phyloP scores from a whole-genome alignment of 2,329 filamentous ascomycete species.

The Arthrobotrys megalospora region DNA sequence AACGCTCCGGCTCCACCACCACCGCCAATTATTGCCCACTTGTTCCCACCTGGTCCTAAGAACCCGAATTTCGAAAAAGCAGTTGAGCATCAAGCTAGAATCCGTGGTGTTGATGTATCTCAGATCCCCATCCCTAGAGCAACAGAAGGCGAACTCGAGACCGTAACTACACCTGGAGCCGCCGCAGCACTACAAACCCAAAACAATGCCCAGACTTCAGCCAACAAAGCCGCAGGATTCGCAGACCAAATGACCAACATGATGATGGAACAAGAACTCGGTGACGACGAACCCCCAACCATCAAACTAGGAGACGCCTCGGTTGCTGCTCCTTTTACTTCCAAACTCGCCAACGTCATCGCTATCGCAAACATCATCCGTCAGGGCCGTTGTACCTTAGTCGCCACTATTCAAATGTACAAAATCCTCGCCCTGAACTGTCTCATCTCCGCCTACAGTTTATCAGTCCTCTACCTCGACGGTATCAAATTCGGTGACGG shows the following conservation, averaged over 20 bases:
- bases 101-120: conserved; percentile 78
- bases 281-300: conserved; percentile 90
- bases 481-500: conserved; percentile 99
- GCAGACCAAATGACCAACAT: conserved; percentile 91
- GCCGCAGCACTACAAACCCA: conserved; percentile 71
- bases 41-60: conserved; percentile 89
- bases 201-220: conserved; percentile 71
- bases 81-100: conserved; percentile 85
- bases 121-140: conserved; percentile 50
- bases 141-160: conserved; percentile 70
- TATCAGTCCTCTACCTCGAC: conserved; percentile 95
- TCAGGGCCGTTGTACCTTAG: conserved; percentile 95
- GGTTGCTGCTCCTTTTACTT: conserved; percentile 96
- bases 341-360: conserved; percentile 95
- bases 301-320: conserved; percentile 98
- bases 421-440: conserved; percentile 99
- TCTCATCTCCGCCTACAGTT: conserved; percentile 95
- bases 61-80: conserved; percentile 97
- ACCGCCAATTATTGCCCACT: conserved; percentile 89
- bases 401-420: conserved; percentile 99
- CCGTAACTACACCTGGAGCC: conserved; percentile 78
- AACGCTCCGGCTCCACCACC: conserved; percentile 94
- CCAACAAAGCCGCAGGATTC: conserved; percentile 81
- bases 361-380: conserved; percentile 98
- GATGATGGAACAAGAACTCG: conserved; percentile 86